phyloP scores from a whole-genome alignment of 352 stramenopile genomes.

The Phytophthora gonapodyides region DNA sequence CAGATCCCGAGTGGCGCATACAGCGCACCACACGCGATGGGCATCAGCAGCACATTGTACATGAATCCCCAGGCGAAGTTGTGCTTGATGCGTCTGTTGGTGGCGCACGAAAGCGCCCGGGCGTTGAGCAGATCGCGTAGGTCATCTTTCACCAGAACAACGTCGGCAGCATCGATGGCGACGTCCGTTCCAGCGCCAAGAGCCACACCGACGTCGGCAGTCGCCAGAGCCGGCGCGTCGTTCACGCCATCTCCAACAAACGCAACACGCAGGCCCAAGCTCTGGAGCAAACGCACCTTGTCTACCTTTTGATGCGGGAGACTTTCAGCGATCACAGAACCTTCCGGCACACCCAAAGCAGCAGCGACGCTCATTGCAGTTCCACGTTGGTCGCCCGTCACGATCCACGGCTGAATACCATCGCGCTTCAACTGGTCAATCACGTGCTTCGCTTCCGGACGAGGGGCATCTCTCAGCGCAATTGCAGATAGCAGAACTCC shows the following conservation, averaged over 20 bases:
- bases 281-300: slow-evolving; percentile 70
- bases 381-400: slow-evolving; percentile 73
- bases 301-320: slow-evolving; percentile 82
- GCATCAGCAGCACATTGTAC: slow-evolving; percentile 82
- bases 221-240: slow-evolving; percentile 68
- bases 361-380: slow-evolving; percentile 61
- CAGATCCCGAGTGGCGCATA: slow-evolving; percentile 61
- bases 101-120: slow-evolving; percentile 57
- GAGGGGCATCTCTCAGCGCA: slow-evolving; percentile 55
- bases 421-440: slow-evolving; percentile 57
- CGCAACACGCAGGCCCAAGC: slow-evolving; percentile 69
- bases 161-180: slow-evolving; percentile 68
- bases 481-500: slow-evolving; percentile 57
- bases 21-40: slow-evolving; percentile 68
- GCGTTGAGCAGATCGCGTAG: slow-evolving; percentile 71
- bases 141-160: slow-evolving; percentile 79
- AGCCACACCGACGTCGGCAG: slow-evolving; percentile 69
- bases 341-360: slow-evolving; percentile 53
- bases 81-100: slow-evolving; percentile 71
- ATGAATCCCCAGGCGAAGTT: slow-evolving; percentile 79
- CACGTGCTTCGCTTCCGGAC: slow-evolving; percentile 55
- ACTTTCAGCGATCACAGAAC: slow-evolving; percentile 63
- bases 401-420: slow-evolving; percentile 74
- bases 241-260: slow-evolving; percentile 83
- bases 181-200: slow-evolving; percentile 73